A percentile compares a stretch with the other conserved stretches of the same genome.
Evolutionary conservation across 2,329 filamentous ascomycete species (phyloP).

Genomic region (Aspergillus japonicus): DNA sequence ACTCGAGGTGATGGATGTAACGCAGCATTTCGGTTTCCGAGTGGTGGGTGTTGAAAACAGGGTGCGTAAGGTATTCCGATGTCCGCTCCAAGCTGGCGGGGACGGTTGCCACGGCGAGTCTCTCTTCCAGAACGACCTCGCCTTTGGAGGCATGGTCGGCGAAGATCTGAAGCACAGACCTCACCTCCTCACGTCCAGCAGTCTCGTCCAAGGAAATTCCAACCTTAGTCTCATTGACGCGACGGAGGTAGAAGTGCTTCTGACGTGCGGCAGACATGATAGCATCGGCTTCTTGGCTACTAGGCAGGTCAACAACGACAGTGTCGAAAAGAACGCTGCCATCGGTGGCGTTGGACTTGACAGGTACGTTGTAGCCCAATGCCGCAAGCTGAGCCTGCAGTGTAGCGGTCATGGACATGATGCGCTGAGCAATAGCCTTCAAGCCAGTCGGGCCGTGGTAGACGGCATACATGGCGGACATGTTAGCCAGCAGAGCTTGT

Average conservation of each 20-base stretch:
- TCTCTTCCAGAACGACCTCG: slow-evolving; percentile 33
- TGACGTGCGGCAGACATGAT: slow-evolving; percentile 53
- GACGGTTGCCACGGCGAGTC: slow-evolving; percentile 43
- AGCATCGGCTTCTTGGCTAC: slow-evolving; percentile 52
- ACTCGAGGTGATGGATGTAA: slow-evolving; percentile 90
- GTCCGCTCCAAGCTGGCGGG: slow-evolving; percentile 64
- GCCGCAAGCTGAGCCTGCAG: slow-evolving; percentile 64
- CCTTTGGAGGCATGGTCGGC: slow-evolving; percentile 43
- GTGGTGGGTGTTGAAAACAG: slow-evolving; percentile 92
- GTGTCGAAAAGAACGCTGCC: slow-evolving; percentile 74
- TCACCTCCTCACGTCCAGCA: slow-evolving; percentile 56
- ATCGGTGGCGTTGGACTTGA: slow-evolving; percentile 56
- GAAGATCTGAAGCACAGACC: slow-evolving; percentile 59
- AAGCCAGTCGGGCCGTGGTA: slow-evolving; percentile 88
- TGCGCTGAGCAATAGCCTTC: slow-evolving; percentile 76
- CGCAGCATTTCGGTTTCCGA: slow-evolving; percentile 92
- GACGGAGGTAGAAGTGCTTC: slow-evolving; percentile 62
- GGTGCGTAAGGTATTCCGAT: slow-evolving; percentile 77
- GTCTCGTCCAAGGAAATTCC: slow-evolving; percentile 80
- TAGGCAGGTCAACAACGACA: slow-evolving; percentile 62
- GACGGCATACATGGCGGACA: slow-evolving; percentile 90
- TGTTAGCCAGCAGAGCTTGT: slow-evolving; percentile 89
- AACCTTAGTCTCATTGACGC: slow-evolving; percentile 59
- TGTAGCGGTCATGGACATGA: slow-evolving; percentile 68
- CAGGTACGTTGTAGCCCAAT: slow-evolving; percentile 63